These are phyloP conservation scores for Aspergillus biplanus DNA, from an alignment of 495 filamentous ascomycete species.

Conservation along the genomic window DNA sequence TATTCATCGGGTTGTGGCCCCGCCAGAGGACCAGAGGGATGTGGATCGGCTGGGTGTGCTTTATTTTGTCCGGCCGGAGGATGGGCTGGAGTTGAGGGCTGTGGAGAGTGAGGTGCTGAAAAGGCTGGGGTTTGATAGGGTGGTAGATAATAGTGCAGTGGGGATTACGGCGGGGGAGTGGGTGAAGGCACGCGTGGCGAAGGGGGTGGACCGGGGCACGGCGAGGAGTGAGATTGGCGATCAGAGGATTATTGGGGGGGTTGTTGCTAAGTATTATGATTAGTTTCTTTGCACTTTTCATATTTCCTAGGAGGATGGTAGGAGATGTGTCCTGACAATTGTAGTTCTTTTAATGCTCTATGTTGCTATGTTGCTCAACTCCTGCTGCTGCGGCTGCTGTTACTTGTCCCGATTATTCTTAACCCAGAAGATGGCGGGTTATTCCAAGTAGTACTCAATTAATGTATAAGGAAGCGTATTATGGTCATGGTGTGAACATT, in stretches of 20 bases:
- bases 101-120: constrained; percentile 46
- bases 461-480: no score
- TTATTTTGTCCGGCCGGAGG: constrained; percentile 48
- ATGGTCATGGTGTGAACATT: no score
- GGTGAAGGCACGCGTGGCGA: constrained; percentile 32
- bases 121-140: constrained; percentile 33
- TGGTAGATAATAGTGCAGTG: constrained; percentile 39
- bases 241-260: constrained; percentile 11
- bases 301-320: no score
- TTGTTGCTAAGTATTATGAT: constrained; percentile 12
- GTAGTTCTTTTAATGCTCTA: no score
- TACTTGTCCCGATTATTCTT: no score
- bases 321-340: no score
- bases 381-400: no score
- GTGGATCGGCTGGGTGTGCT: constrained; percentile 55
- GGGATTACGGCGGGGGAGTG: constrained; percentile 40
- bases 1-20: constrained; percentile 56
- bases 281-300: background rate
- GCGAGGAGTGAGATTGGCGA: constrained; percentile 8
- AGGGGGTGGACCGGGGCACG: constrained; percentile 2
- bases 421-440: no score
- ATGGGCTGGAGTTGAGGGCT: constrained; percentile 43
- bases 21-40: constrained; percentile 53
- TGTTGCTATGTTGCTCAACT: no score
- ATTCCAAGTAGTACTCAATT: no score